Conservation (phyloP, 225 moss, liverwort and hornwort genomes). For the Anthoceros angustus region DNA sequence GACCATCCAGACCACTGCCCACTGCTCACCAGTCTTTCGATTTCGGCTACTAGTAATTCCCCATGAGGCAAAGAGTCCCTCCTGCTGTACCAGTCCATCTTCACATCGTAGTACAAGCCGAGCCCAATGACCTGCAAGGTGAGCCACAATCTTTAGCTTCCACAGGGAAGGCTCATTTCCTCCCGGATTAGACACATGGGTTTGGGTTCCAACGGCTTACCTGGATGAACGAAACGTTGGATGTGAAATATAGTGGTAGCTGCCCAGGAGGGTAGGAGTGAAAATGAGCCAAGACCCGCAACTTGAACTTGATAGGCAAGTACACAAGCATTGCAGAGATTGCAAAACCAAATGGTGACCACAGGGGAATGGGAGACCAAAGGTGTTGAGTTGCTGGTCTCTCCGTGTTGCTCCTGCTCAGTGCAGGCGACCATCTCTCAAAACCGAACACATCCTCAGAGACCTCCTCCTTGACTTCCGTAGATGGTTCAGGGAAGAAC, state of each 20-base stretch:
- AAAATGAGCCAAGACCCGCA: neutral
- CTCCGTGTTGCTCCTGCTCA: neutral
- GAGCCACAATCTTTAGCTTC: conserved; percentile 17
- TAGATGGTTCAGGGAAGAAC: neutral
- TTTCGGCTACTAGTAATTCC: conserved; percentile 15
- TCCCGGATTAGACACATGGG: conserved; percentile 13
- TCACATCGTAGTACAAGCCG: conserved; percentile 24
- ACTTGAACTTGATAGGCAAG: conserved; percentile 3
- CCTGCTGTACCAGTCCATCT: conserved; percentile 22
- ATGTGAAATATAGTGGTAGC: neutral
- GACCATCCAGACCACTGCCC: conserved; percentile 13
- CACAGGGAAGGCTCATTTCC: conserved; percentile 18
- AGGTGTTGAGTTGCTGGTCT: neutral
- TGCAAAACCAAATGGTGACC: conserved; percentile 3
- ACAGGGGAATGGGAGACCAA: conserved; percentile 1
- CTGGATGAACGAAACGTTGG: neutral
- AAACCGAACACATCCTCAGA: neutral
- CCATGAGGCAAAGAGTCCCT: conserved; percentile 27
- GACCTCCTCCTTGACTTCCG: neutral
- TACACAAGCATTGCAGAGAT: conserved; percentile 1
- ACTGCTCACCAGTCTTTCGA: conserved; percentile 11
- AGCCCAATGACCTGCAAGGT: conserved; percentile 23
- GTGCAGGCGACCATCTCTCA: neutral
- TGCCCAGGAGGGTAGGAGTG: conserved; percentile 2
- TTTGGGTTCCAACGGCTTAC: conserved; percentile 13